These are phyloP conservation scores for Hymenoscyphus fraxineus DNA, from an alignment of 2,329 filamentous ascomycete species.

Conservation along the genomic window DNA sequence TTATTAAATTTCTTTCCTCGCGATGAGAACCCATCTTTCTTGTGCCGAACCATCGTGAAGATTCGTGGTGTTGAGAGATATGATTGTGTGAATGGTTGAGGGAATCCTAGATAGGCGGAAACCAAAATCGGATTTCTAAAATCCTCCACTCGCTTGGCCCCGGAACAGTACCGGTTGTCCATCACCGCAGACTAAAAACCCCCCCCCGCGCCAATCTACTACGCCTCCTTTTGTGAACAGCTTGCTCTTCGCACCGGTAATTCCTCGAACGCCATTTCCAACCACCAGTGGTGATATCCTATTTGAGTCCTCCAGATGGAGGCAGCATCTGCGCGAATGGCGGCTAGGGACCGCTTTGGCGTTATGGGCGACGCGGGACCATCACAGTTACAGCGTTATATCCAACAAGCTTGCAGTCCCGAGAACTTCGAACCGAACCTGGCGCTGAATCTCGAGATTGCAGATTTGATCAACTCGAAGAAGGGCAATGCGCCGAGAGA, in stretches of 20 bases:
- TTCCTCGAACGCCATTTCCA: neutral
- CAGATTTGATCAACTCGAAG: slow-evolving; percentile 94
- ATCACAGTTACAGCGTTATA: slow-evolving; percentile 90
- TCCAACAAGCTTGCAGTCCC: slow-evolving; percentile 92
- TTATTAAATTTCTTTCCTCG: slow-evolving; percentile 65
- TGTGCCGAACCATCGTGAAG: slow-evolving; percentile 80
- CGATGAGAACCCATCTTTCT: slow-evolving; percentile 75
- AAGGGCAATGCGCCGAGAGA: slow-evolving; percentile 94
- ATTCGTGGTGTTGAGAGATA: neutral
- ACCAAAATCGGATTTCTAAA: neutral
- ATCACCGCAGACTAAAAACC: neutral
- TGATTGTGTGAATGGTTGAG: neutral
- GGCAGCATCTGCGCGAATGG: slow-evolving; percentile 92
- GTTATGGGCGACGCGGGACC: slow-evolving; percentile 73
- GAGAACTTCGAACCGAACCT: slow-evolving; percentile 98
- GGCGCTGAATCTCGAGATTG: slow-evolving; percentile 91
- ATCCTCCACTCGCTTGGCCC: neutral
- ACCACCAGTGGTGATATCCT: slow-evolving; percentile 21
- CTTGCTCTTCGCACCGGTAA: slow-evolving; percentile 17
- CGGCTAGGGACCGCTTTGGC: slow-evolving; percentile 89
- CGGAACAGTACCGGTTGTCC: too few species aligned
- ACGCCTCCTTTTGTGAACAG: slow-evolving; percentile 18
- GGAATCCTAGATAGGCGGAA: neutral
- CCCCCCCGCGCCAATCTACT: neutral
- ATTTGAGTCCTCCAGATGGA: slow-evolving; percentile 60